Percentiles rank a stretch among this genome's conserved stretches.
These are phyloP conservation scores for Ogataea methylovora DNA, from an alignment of 805 yeast species.

Conservation along the genomic window DNA sequence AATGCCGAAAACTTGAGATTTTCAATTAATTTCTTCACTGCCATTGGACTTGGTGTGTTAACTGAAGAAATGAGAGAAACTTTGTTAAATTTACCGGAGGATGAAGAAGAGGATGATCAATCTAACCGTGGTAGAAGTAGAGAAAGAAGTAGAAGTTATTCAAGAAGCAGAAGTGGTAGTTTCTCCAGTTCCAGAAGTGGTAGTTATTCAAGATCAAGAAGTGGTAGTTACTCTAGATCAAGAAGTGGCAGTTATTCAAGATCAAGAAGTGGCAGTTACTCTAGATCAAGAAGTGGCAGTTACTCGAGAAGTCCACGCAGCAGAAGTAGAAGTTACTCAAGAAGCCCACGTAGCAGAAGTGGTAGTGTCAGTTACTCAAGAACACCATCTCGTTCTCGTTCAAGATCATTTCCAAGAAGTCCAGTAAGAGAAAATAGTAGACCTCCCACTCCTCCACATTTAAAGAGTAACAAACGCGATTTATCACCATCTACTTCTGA, in stretches of 20 bases:
- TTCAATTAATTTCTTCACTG: constrained; percentile 86
- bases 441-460: no score
- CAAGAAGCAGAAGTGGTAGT: constrained; percentile 1
- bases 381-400: constrained; percentile 14
- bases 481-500: no score
- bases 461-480: no score
- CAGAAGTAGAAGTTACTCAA: constrained; percentile 6
- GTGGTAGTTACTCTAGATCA: constrained; percentile 12
- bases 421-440: no score
- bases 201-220: constrained; percentile 8
- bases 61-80: constrained; percentile 73
- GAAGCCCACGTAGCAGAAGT: no score
- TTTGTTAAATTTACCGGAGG: constrained; percentile 16
- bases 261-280: constrained; percentile 1
- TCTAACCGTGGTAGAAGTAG: constrained; percentile 5
- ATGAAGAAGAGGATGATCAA: constrained; percentile 11
- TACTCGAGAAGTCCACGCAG: no score
- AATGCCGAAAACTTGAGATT: constrained; percentile 53
- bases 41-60: constrained; percentile 78
- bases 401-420: constrained; percentile 8
- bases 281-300: constrained; percentile 4
- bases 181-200: constrained; percentile 4
- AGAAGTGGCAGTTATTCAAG: constrained; percentile 1
- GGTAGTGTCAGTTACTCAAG: constrained; percentile 7
- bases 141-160: constrained; percentile 5